Base-by-base conservation (phyloP, 805 yeast species). In the Kuraishia cidri region DNA sequence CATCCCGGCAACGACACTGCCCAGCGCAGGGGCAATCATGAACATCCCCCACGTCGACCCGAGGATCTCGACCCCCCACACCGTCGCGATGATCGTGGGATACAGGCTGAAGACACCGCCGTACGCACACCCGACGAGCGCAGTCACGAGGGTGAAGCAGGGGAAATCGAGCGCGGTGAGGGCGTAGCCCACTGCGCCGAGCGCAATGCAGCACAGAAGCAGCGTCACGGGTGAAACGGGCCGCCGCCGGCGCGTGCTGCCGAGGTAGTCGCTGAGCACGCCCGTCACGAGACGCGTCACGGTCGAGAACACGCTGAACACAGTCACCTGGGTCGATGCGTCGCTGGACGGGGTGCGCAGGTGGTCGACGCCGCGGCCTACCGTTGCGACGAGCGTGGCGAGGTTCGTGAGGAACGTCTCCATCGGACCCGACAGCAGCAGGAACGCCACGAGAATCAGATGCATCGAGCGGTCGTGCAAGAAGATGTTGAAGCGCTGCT, bases 41-140 rank as follows among this genome's bases (percentile, higher is more conserved):
- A 85, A 81, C 21, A 81, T 62, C 2, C 96, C 96, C 85, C 95
- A 90, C 2, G 90, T 82, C 2, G 95, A 82, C 0, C 97, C 97
- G 55, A 90, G 75, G 22, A 83, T 69, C 27, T 82, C 87, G 15
- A 82, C 69, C 0, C 97, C 97, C 87, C 95, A 92, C 3, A 83
- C 73, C 4, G 79, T 64, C 2, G 94, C 79, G 11, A 87, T 74
- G 10, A 87, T 66, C 0, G 95, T 81, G 3, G 98, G 97, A 44
- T 76, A 83, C 5, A 85, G 57, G 0, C 96, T 85, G 58, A 85
- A 88, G 2, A 82, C 48, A 0, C 87, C 83, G 19, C 97, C 97
- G 45, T 87, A 85, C 5, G 74, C 61, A 17, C 72, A 48, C 0
- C 97, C 97, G 35, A 75, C 66, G 2, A 79, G 37, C 2, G 69